A percentile compares a stretch with the other conserved stretches of the same genome.
phyloP scores from a whole-genome alignment of 2,329 filamentous ascomycete species.

The Fusarium sp. region DNA sequence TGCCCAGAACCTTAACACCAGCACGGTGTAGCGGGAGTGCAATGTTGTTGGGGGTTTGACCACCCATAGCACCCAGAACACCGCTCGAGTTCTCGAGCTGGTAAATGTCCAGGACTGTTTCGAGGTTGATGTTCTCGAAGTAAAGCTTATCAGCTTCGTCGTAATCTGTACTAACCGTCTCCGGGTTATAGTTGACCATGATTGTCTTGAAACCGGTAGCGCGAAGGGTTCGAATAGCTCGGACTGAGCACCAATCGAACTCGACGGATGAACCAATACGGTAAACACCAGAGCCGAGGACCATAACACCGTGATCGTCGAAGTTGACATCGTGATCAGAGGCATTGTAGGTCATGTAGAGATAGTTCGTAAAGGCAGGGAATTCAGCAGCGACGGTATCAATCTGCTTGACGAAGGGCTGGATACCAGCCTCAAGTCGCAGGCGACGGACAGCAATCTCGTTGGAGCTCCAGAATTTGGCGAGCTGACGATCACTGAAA shows the following conservation, averaged over 20 bases:
- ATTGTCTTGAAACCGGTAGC: slow-evolving; percentile 89
- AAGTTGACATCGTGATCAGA: slow-evolving; percentile 86
- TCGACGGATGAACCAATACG: slow-evolving; percentile 97
- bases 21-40: slow-evolving; percentile 87
- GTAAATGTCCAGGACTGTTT: slow-evolving; percentile 94
- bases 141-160: slow-evolving; percentile 95
- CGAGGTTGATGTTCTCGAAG: slow-evolving; percentile 94
- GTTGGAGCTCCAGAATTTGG: slow-evolving; percentile 94
- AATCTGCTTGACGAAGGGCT: slow-evolving; percentile 95
- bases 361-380: slow-evolving; percentile 92
- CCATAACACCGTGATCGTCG: slow-evolving; percentile 93
- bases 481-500: slow-evolving; percentile 92
- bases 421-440: slow-evolving; percentile 86
- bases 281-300: slow-evolving; percentile 95
- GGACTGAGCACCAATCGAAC: slow-evolving; percentile 98
- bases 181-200: slow-evolving; percentile 95
- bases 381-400: slow-evolving; percentile 98
- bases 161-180: slow-evolving; percentile 90
- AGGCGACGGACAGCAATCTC: slow-evolving; percentile 88
- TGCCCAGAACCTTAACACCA: slow-evolving; percentile 92
- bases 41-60: slow-evolving; percentile 98
- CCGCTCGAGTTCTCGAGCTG: slow-evolving; percentile 84
- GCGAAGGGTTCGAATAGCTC: slow-evolving; percentile 90
- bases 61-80: slow-evolving; percentile 94
- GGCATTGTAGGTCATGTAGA: slow-evolving; percentile 96